A percentile compares a stretch with the other conserved stretches of the same genome.
Conservation (phyloP, 495 filamentous ascomycete genomes). For the Neurospora sp. region DNA sequence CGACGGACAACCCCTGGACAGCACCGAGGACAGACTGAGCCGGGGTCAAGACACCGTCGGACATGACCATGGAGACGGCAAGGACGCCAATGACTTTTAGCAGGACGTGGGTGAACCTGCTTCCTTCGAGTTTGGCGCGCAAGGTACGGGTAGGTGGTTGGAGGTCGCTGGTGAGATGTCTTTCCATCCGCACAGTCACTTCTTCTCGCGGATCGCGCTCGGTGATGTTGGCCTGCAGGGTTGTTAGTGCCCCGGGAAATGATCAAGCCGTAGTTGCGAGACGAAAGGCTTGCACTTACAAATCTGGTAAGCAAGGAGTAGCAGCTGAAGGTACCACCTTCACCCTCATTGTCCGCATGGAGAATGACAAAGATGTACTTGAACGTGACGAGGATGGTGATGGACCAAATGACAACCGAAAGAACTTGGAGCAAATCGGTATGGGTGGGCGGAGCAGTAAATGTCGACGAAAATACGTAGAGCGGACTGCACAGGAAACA, state of each 20-base stretch:
- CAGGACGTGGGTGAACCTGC: conserved; percentile 35
- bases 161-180: conserved; percentile 46
- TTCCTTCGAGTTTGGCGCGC: conserved; percentile 49
- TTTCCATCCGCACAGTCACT: conserved; percentile 43
- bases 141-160: conserved; percentile 39
- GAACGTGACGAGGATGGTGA: conserved; percentile 62
- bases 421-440: conserved; percentile 58
- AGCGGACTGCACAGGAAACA: conserved; percentile 33
- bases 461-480: conserved; percentile 65
- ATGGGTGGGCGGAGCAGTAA: conserved; percentile 43
- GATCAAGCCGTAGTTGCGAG: not conserved
- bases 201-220: conserved; percentile 45
- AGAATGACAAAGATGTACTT: conserved; percentile 66
- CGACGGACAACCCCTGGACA: conserved; percentile 54
- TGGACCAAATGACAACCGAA: conserved; percentile 64
- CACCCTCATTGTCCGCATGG: conserved; percentile 63
- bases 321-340: conserved; percentile 65
- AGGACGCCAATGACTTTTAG: conserved; percentile 61
- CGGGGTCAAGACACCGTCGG: conserved; percentile 59
- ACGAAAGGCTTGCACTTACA: conserved; percentile 32
- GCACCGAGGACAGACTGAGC: conserved; percentile 62
- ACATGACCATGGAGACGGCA: conserved; percentile 59
- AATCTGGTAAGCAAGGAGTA: conserved; percentile 64
- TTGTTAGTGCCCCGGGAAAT: not conserved
- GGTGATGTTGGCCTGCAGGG: conserved; percentile 41